phyloP scores from a whole-genome alignment of 1,284 basidiomycete species.

The Sporisorium scitamineum region DNA sequence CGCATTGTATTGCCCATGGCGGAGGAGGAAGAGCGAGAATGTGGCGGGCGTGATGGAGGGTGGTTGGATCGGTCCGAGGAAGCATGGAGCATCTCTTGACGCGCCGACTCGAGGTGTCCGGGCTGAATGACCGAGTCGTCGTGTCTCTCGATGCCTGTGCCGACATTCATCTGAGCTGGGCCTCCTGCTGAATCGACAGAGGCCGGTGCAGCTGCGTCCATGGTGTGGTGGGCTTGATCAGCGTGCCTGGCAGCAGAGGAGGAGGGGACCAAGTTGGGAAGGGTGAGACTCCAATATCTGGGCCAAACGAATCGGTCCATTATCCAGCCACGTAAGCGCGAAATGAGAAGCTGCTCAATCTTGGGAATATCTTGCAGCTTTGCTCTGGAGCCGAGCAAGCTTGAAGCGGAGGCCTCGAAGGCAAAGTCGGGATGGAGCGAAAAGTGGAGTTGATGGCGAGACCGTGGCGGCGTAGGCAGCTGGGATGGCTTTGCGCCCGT shows the following conservation, averaged over 20 bases:
- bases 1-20: not conserved
- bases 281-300: constrained; percentile 70
- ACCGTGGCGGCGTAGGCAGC: constrained; percentile 51
- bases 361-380: constrained; percentile 76
- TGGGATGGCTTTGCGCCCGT: constrained; percentile 65
- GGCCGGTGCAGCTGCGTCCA: not conserved
- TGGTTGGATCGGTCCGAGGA: constrained; percentile 7
- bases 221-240: not conserved
- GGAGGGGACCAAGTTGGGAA: constrained; percentile 67
- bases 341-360: constrained; percentile 74
- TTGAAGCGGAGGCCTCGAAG: constrained; percentile 73
- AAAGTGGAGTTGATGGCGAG: constrained; percentile 71
- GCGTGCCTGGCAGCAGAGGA: constrained; percentile 22
- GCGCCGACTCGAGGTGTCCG: constrained; percentile 39
- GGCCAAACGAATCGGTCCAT: constrained; percentile 73
- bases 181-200: constrained; percentile 4
- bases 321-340: constrained; percentile 72
- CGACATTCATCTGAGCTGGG: constrained; percentile 41
- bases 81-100: constrained; percentile 39
- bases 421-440: constrained; percentile 74
- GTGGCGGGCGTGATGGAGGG: constrained; percentile 5
- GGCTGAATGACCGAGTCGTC: constrained; percentile 46
- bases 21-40: constrained; percentile 26
- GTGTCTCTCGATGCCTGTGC: constrained; percentile 28
- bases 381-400: constrained; percentile 73